phyloP scores from a whole-genome alignment of 345 rosid genomes.

The Acer yangbiense region DNA sequence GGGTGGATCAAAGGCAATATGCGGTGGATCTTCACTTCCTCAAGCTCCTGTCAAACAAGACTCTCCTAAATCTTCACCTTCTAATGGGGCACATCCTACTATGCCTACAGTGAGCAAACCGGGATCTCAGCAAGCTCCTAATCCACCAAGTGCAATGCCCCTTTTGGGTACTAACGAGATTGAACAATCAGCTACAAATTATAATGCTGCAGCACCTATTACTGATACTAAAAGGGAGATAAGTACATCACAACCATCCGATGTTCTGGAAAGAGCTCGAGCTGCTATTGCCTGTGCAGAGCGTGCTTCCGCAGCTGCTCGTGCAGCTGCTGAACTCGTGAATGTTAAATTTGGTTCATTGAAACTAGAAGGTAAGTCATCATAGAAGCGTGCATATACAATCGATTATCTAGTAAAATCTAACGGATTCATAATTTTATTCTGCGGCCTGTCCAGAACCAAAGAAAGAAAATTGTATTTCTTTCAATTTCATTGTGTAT shows the following conservation, averaged over 20 bases:
- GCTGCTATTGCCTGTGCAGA: slow-evolving; percentile 87
- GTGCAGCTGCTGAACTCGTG: slow-evolving; percentile 79
- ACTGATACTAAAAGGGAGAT: slow-evolving; percentile 31
- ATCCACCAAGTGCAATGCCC: slow-evolving; percentile 20
- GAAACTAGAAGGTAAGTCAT: slow-evolving; percentile 42
- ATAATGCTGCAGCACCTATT: slow-evolving; percentile 22
- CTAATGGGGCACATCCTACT: slow-evolving; percentile 41
- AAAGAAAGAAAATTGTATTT: not conserved
- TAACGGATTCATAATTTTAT: slow-evolving; percentile 2
- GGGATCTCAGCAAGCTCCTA: slow-evolving; percentile 39
- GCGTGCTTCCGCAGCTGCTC: slow-evolving; percentile 81
- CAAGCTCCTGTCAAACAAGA: slow-evolving; percentile 39
- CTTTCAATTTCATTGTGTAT: not conserved
- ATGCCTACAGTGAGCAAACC: slow-evolving; percentile 26
- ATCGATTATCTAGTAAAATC: not conserved
- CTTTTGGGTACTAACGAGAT: slow-evolving; percentile 32
- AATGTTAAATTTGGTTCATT: slow-evolving; percentile 46
- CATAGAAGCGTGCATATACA: slow-evolving; percentile 12
- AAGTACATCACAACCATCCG: slow-evolving; percentile 38
- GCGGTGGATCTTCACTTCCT: slow-evolving; percentile 37
- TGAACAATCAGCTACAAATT: slow-evolving; percentile 31
- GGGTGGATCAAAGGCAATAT: slow-evolving; percentile 73
- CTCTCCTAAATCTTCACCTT: slow-evolving; percentile 34
- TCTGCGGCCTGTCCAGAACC: not conserved
- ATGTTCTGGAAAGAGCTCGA: slow-evolving; percentile 76